These are phyloP conservation scores for Corymbia citriodora DNA, from an alignment of 441 rosid genomes.

Conservation along the genomic window DNA sequence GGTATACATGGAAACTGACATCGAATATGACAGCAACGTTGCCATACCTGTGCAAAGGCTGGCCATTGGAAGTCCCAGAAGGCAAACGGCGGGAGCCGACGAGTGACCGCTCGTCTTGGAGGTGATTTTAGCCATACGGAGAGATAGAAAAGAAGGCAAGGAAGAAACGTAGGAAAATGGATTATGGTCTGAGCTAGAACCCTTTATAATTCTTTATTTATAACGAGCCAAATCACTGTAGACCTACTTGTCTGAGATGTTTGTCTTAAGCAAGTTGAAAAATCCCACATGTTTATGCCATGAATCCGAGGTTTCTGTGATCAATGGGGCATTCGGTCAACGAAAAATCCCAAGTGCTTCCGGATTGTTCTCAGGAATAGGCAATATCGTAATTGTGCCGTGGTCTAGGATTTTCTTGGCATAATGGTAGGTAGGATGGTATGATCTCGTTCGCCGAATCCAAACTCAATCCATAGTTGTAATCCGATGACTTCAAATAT, in stretches of 20 bases:
- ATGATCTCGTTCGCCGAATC: too few species aligned
- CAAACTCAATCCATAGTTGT: too few species aligned
- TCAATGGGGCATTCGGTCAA: too few species aligned
- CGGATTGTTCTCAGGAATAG: too few species aligned
- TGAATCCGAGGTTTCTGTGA: too few species aligned
- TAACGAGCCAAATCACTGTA: background rate
- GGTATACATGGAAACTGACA: background rate
- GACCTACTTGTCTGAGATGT: background rate
- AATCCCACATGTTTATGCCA: background rate
- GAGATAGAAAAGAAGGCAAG: background rate
- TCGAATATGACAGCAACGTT: background rate
- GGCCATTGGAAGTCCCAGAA: constrained; percentile 23
- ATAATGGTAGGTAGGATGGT: too few species aligned
- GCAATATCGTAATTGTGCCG: too few species aligned
- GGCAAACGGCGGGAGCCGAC: constrained; percentile 9
- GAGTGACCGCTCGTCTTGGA: background rate
- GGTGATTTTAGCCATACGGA: background rate
- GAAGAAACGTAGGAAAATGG: background rate
- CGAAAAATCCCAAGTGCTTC: too few species aligned
- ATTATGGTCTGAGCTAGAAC: background rate
- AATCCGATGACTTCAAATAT: too few species aligned
- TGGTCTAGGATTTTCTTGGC: too few species aligned
- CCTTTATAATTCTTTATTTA: background rate
- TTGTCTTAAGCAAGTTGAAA: background rate
- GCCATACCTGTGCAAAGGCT: constrained; percentile 13